Conservation (phyloP, 2,329 filamentous ascomycete species). For the Blumeriella jaapii region DNA sequence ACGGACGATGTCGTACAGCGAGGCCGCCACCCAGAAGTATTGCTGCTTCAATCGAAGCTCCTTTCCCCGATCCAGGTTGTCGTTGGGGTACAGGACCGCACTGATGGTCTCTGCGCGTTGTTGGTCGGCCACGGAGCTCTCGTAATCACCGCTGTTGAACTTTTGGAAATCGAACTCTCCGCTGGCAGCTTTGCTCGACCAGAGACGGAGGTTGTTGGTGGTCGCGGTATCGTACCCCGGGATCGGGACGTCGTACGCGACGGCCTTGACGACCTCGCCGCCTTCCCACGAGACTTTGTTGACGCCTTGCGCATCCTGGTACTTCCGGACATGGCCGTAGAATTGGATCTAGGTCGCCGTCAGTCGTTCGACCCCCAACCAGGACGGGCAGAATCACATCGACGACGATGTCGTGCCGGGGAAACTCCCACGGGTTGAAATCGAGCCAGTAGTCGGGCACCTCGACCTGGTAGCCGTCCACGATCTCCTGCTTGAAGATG, state of each 20-base stretch:
- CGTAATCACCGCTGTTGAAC: slow-evolving; percentile 97
- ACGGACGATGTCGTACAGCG: slow-evolving; percentile 88
- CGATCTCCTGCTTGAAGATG: slow-evolving; percentile 99
- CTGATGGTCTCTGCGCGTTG: slow-evolving; percentile 99
- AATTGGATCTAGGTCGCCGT: slow-evolving; percentile 83
- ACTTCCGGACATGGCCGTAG: slow-evolving; percentile 72
- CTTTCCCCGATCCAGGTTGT: slow-evolving; percentile 92
- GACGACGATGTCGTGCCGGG: slow-evolving; percentile 86
- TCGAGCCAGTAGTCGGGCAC: slow-evolving; percentile 98
- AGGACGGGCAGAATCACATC: slow-evolving; percentile 44
- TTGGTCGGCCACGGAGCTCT: slow-evolving; percentile 91
- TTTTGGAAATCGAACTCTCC: slow-evolving; percentile 99
- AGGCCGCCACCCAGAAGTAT: slow-evolving; percentile 99
- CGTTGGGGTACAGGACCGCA: slow-evolving; percentile 92
- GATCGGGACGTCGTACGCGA: slow-evolving; percentile 87
- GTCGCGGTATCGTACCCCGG: slow-evolving; percentile 82
- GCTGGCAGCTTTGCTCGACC: slow-evolving; percentile 94
- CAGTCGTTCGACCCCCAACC: slow-evolving; percentile 17
- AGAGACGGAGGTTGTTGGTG: slow-evolving; percentile 92
- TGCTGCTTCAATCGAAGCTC: slow-evolving; percentile 97
- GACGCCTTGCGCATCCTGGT: slow-evolving; percentile 66
- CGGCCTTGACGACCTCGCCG: slow-evolving; percentile 82
- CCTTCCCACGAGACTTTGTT: slow-evolving; percentile 71
- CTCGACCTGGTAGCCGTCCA: slow-evolving; percentile 95
- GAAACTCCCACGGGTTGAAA: slow-evolving; percentile 99